Conservation (phyloP, 2,329 filamentous ascomycete genomes). For the Cladosporium austrohemisphaericum region DNA sequence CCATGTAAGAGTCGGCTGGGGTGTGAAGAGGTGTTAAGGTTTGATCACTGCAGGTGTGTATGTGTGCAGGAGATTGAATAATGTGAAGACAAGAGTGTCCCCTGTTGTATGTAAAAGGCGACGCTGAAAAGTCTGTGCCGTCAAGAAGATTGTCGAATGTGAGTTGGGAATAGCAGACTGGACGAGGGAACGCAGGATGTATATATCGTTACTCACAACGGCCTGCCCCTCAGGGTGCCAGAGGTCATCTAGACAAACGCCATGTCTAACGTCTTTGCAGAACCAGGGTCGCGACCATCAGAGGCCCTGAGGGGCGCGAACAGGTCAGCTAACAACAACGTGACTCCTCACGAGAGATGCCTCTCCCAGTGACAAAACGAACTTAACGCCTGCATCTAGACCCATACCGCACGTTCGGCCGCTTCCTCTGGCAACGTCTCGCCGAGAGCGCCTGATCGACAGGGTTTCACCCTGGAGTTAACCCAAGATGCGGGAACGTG, state of each 20-base stretch:
- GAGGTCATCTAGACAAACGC: background rate
- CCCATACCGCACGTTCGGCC: too few species aligned
- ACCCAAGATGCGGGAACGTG: too few species aligned
- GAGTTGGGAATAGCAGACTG: background rate
- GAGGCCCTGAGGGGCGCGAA: background rate
- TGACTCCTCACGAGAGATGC: background rate
- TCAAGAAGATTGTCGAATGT: background rate
- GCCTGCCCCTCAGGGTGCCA: background rate
- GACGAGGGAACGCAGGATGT: background rate
- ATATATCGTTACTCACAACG: background rate
- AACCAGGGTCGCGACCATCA: background rate
- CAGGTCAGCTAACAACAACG: background rate
- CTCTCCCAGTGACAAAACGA: too few species aligned
- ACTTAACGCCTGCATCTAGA: background rate
- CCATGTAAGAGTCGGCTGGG: slow-evolving; percentile 2
- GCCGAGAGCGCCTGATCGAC: too few species aligned
- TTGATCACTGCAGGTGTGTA: too few species aligned
- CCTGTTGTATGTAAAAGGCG: too few species aligned
- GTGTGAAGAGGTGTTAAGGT: background rate
- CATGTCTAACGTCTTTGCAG: slow-evolving; percentile 11
- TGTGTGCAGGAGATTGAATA: too few species aligned
- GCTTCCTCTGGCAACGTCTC: too few species aligned
- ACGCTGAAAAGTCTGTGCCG: background rate
- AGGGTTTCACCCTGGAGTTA: too few species aligned
- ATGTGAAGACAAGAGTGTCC: too few species aligned